phyloP scores from a whole-genome alignment of 257 asterid genomes.

The Solanum piurae region DNA sequence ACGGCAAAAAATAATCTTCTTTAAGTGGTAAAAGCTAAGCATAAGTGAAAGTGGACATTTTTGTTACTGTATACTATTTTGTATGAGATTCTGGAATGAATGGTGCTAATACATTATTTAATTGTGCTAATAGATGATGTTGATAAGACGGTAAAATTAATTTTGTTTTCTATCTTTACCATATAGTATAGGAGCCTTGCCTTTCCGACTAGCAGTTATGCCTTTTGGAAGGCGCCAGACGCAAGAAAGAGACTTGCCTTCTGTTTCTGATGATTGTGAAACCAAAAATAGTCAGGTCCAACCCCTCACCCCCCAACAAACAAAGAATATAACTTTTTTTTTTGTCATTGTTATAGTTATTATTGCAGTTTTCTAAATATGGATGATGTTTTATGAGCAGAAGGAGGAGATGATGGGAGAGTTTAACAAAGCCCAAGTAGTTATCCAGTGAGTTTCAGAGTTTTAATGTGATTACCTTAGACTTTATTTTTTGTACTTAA shows the following conservation, averaged over 20 bases:
- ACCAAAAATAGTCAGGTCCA: conserved; percentile 18
- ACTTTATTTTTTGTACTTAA: background rate
- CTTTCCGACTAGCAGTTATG: no score
- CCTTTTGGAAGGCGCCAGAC: conserved; percentile 3
- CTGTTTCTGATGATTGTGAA: conserved; percentile 22
- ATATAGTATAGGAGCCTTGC: no score
- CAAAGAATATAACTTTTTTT: background rate
- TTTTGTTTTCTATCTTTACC: no score
- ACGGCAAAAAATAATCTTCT: no score
- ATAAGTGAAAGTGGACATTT: no score
- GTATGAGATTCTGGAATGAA: no score
- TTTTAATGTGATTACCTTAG: background rate
- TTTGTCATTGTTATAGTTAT: background rate
- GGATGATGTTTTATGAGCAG: conserved; percentile 7
- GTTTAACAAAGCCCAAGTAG: conserved; percentile 43
- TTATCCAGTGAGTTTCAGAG: conserved; percentile 38
- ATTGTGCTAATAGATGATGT: no score
- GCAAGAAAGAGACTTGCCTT: conserved; percentile 9
- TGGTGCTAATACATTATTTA: no score
- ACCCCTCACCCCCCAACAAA: background rate
- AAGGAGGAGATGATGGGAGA: conserved; percentile 25
- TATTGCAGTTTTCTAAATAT: background rate
- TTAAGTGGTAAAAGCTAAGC: no score
- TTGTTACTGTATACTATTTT: no score
- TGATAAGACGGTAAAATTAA: no score